Base-by-base conservation (phyloP, 345 rosid genomes). In the Jatropha curcas region DNA sequence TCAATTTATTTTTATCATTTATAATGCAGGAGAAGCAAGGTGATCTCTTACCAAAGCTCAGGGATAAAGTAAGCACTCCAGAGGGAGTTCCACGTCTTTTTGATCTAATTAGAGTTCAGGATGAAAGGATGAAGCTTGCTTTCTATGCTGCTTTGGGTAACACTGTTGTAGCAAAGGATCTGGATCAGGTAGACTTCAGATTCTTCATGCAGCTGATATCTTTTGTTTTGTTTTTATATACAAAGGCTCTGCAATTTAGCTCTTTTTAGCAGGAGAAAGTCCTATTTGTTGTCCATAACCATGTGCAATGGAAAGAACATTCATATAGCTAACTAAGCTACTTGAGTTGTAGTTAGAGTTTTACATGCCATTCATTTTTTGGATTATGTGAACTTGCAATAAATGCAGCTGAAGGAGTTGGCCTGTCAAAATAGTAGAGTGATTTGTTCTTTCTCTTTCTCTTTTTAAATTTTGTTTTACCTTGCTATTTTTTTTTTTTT, bases 111-210 rank as follows among this genome's bases (percentile, higher is more conserved):
- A 85, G 87, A 79, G 97, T 92, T 79, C 79, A 82, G 71, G 96
- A 94, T 84, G 97, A 92, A 76, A 88, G 94, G 77, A 87, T 92
- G 92, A 94, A 85, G 76, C 97, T 90, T 81, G 98, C 98, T 62
- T 94, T 94, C 79, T 92, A 76, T 84, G 95, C 98, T 25, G 88
- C 92, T 68, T 67, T 89, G 80, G 88, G 90, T 65, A 90, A 92
- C 82, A 92, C 99, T 74, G 78, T 91, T 67, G 97, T 95, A 71
- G 91, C 87, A 7, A 89, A 87, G 70, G 93, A 89, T 84, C 92
- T 95, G 73, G 99, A 95, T 79, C 98, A 95, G 97, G 99, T 92
- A 75, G 35, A 46, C 27, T 55, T 60, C 20, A 20, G 75, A 73
- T 51, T 61, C 34, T 4, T 53, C 22, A 33, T 35, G 34, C 31